Conservation (phyloP, 1,284 basidiomycete species). For the Ceratobasidium sp. region DNA sequence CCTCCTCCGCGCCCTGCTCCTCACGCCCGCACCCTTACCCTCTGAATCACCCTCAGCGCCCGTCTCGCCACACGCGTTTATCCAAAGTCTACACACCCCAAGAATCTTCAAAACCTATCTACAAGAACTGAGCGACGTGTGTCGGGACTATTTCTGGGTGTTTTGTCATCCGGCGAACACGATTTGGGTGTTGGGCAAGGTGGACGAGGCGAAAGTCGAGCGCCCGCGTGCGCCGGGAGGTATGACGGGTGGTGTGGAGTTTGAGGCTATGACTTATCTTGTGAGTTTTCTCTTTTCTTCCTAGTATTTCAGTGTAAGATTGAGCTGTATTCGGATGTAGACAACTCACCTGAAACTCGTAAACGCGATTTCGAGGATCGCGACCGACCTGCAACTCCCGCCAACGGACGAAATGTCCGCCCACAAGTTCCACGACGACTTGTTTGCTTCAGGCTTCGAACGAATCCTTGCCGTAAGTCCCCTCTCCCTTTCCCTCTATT, state of each 20-base stretch:
- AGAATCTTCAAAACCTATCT: constrained; percentile 93
- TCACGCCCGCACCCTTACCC: constrained; percentile 80
- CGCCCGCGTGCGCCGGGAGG: constrained; percentile 95
- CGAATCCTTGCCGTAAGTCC: constrained; percentile 75
- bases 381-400: constrained; percentile 72
- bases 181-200: constrained; percentile 85
- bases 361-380: constrained; percentile 77
- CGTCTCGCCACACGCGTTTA: constrained; percentile 87
- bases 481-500: neutral
- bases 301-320: neutral
- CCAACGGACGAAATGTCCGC: constrained; percentile 80
- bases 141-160: constrained; percentile 98
- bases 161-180: constrained; percentile 96
- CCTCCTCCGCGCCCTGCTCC: constrained; percentile 74
- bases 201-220: constrained; percentile 86
- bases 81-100: constrained; percentile 83
- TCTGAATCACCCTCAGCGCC: constrained; percentile 74
- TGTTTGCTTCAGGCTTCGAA: constrained; percentile 90
- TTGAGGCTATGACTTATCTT: constrained; percentile 95
- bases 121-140: constrained; percentile 88
- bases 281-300: constrained; percentile 63
- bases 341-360: constrained; percentile 86
- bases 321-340: constrained; percentile 60
- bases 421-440: constrained; percentile 81
- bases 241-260: constrained; percentile 98